These are phyloP conservation scores for Rhynchospora pubera DNA, from an alignment of 176 grass and related monocot species.

Conservation along the genomic window DNA sequence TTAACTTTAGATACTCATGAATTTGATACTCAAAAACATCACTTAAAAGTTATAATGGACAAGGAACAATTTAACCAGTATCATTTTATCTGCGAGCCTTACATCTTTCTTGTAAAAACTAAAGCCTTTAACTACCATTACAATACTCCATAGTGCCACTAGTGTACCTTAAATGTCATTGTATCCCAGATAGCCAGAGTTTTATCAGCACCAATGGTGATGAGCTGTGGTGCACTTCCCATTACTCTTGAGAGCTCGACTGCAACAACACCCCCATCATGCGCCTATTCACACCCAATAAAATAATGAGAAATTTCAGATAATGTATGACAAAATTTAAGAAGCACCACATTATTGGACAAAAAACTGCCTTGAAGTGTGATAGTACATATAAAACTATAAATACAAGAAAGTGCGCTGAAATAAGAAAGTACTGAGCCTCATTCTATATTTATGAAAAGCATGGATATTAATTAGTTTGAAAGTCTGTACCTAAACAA, in stretches of 20 bases:
- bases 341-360: neutral
- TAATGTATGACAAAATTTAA: neutral
- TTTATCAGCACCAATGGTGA: constrained; percentile 97
- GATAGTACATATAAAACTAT: neutral
- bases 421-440: neutral
- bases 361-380: neutral
- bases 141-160: neutral
- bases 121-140: neutral
- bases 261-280: constrained; percentile 94
- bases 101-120: neutral
- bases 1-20: neutral
- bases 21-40: neutral
- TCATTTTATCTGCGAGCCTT: neutral
- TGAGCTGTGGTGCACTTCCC: constrained; percentile 93
- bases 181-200: constrained; percentile 99
- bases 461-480: neutral
- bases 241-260: constrained; percentile 97
- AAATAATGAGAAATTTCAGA: neutral
- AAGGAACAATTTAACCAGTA: neutral
- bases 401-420: neutral
- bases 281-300: constrained; percentile 40
- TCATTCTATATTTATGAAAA: neutral
- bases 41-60: neutral
- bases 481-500: neutral
- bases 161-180: constrained; percentile 82